Evolutionary conservation across 1,139 yeast species (phyloP).

Genomic region (Yamadazyma mexicana): DNA sequence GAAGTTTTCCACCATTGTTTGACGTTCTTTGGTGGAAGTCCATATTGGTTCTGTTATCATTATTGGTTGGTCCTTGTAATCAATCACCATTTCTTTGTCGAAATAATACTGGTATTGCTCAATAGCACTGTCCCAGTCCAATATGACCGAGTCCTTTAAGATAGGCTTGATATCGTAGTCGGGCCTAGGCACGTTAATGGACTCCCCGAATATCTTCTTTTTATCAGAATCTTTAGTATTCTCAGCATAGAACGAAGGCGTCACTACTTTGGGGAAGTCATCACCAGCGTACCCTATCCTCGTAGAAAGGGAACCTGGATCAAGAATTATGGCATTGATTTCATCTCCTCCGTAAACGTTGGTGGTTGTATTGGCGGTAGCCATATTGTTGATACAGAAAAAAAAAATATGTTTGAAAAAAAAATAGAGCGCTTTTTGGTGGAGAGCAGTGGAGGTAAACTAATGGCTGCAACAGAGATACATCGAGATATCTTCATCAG

Average conservation of each 20-base stretch:
- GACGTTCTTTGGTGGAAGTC: constrained; percentile 71
- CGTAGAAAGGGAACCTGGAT: constrained; percentile 84
- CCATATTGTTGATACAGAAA: constrained; percentile 4
- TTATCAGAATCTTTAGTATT: constrained; percentile 12
- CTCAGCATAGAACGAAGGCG: constrained; percentile 60
- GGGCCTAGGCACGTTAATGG: constrained; percentile 54
- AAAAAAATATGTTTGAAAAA: not conserved
- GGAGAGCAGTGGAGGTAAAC: not conserved
- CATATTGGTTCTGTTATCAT: constrained; percentile 84
- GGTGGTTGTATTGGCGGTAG: constrained; percentile 13
- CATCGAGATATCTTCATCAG: too few relatives aligned
- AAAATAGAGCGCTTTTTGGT: not conserved
- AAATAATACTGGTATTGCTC: constrained; percentile 65
- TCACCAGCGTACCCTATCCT: constrained; percentile 94
- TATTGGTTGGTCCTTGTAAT: constrained; percentile 70
- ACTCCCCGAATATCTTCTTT: constrained; percentile 50
- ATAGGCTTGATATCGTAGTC: constrained; percentile 56
- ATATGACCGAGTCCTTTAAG: constrained; percentile 58
- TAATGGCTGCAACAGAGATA: too few relatives aligned
- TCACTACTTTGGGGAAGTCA: constrained; percentile 77
- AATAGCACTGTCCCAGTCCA: constrained; percentile 75
- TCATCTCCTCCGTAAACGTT: constrained; percentile 65
- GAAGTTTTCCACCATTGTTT: constrained; percentile 70
- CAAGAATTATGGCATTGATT: constrained; percentile 86
- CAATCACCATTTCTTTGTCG: constrained; percentile 45